Conservation (phyloP, 805 yeast species). For the Barnettozyma vustinii region DNA sequence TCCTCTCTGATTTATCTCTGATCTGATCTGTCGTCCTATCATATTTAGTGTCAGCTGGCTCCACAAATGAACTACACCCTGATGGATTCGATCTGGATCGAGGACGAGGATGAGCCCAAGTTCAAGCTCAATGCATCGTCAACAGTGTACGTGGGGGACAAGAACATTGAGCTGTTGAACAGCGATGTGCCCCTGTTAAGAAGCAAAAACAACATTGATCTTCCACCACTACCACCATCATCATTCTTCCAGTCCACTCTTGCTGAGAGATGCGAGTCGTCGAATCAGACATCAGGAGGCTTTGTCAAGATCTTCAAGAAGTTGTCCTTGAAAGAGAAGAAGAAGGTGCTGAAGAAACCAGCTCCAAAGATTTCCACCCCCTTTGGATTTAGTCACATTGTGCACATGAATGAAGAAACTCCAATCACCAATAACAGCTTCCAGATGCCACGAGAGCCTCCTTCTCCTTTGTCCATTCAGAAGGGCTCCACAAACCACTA, state of each 20-base stretch:
- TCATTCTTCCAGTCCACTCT: slow-evolving; percentile 15
- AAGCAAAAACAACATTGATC: slow-evolving; percentile 30
- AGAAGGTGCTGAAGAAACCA: background rate
- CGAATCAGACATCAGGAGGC: slow-evolving; percentile 17
- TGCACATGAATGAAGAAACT: slow-evolving; percentile 31
- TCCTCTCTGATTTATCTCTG: too few relatives aligned
- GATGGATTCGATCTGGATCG: slow-evolving; percentile 40
- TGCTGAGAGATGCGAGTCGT: slow-evolving; percentile 4
- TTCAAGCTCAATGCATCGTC: slow-evolving; percentile 7
- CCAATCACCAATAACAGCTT: slow-evolving; percentile 15
- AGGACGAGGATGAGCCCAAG: slow-evolving; percentile 34
- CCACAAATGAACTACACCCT: background rate
- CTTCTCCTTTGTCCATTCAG: background rate
- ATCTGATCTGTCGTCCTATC: background rate
- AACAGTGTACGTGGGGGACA: slow-evolving; percentile 17
- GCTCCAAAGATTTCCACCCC: slow-evolving; percentile 21
- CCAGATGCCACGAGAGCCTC: slow-evolving; percentile 9
- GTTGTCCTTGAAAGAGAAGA: slow-evolving; percentile 22
- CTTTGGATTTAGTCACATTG: slow-evolving; percentile 34
- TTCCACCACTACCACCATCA: slow-evolving; percentile 31
- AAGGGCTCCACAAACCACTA: background rate
- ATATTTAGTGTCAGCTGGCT: background rate
- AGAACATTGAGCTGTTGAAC: slow-evolving; percentile 29
- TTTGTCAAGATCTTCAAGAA: slow-evolving; percentile 29
- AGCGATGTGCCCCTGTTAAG: slow-evolving; percentile 29